Evolutionary conservation across 768 basidiomycete genomes (phyloP), one percentile per base, ranked within the genome.

Genomic region (Imleria badia): DNA sequence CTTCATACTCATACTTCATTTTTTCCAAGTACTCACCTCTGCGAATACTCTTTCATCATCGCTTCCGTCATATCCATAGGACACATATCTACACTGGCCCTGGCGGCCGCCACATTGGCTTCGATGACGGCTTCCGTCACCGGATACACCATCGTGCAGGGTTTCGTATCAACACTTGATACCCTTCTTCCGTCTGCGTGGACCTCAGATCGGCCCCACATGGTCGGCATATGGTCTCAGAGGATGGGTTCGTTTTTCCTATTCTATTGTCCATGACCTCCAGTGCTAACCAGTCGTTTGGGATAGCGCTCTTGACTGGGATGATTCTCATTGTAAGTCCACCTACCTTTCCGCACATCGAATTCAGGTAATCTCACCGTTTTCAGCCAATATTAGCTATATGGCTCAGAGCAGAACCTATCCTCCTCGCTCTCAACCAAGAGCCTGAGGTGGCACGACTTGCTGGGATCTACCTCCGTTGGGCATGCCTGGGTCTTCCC

Each of bases 101-200:
- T 98, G 0, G 96, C 96, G 3, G 93, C 91, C 0, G 83, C 88
- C 22, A 86, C 82, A 19, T 72, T 90, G 13, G 87, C 81, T 3
- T 84, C 82, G 13, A 88, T 90, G 86, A 87, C 87, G 0, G 84
- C 84, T 19, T 82, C 79, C 48, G 84, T 86, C 13, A 70, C 69
- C 2, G 69, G 69, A 29, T 68, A 76, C 44, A 89, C 86, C 58
- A 86, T 96, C 51, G 75, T 94, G 8, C 87, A 89, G 60, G 93
- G 93, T 19, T 83, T 96, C 51, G 76, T 83, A 9, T 90, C 88
- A 45, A 86, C 92, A 1, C 82, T 99, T n/a, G 97, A 99, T 69
- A 95, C 95, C 0, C 81, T 99, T 63, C 83, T 98, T 10, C 96
- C 97, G 1, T 84, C 91, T 35, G 94, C 96, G 14, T 99, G 91